Percentiles rank a stretch among this genome's conserved stretches.
These are phyloP conservation scores for Leucoagaricus sp. DNA, from an alignment of 1,284 basidiomycete species.

Conservation along the genomic window DNA sequence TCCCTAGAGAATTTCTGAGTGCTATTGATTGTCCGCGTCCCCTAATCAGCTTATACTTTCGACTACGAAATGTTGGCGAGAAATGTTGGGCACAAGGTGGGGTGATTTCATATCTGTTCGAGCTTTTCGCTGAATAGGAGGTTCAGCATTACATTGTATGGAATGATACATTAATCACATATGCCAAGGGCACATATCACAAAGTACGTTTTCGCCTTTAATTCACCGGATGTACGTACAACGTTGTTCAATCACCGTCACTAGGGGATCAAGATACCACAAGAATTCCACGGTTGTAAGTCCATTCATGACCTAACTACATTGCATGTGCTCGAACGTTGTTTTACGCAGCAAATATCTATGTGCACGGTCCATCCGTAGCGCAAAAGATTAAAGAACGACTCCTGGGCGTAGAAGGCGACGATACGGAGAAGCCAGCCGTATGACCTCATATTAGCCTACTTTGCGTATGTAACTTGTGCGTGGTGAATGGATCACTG, in stretches of 20 bases:
- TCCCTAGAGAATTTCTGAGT: not conserved
- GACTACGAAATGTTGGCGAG: slow-evolving; percentile 43
- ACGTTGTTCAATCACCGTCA: not conserved
- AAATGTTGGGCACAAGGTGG: slow-evolving; percentile 41
- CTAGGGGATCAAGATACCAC: slow-evolving; percentile 31
- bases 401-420: slow-evolving; percentile 13
- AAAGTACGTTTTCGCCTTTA: not conserved
- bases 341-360: slow-evolving; percentile 11
- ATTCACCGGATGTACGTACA: not conserved
- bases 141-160: slow-evolving; percentile 41
- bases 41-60: slow-evolving; percentile 39
- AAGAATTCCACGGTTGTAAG: slow-evolving; percentile 35
- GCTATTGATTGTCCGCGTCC: not conserved
- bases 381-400: slow-evolving; percentile 23
- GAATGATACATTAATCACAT: slow-evolving; percentile 41
- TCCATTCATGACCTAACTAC: not conserved
- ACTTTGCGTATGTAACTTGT: slow-evolving; percentile 4
- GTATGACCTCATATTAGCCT: slow-evolving; percentile 1
- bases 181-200: slow-evolving; percentile 34
- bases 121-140: not conserved
- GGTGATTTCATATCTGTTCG: not conserved
- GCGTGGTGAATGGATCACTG: slow-evolving; percentile 13
- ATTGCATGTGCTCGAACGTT: not conserved
- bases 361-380: slow-evolving; percentile 22
- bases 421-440: slow-evolving; percentile 3